Conservation (phyloP, 352 stramenopile genomes). For the Pythium scleroteichum region DNA sequence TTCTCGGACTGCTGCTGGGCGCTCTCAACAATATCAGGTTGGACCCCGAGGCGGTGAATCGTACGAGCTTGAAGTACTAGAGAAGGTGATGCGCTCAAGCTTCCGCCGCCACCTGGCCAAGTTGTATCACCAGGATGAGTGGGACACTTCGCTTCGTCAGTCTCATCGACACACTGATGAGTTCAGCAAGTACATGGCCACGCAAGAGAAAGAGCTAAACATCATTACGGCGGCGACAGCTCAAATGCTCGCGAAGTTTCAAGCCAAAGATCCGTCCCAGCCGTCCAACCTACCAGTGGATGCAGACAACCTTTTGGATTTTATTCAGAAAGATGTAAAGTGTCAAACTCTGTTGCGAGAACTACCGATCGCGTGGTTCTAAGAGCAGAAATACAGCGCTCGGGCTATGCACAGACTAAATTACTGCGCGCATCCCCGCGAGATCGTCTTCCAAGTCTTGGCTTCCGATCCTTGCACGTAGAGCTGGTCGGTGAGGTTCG, state of each 20-base stretch:
- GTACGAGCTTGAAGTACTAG: constrained; percentile 33
- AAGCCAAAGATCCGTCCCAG: constrained; percentile 34
- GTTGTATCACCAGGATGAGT: constrained; percentile 54
- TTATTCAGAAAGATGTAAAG: constrained; percentile 21
- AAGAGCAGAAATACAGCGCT: constrained; percentile 5
- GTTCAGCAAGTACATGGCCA: constrained; percentile 67
- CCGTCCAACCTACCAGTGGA: constrained; percentile 36
- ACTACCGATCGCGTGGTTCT: constrained; percentile 56
- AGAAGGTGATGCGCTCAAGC: constrained; percentile 54
- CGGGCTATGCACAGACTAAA: neutral
- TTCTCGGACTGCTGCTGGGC: neutral
- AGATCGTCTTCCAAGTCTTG: constrained; percentile 58
- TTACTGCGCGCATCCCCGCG: constrained; percentile 60
- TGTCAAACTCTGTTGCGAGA: constrained; percentile 28
- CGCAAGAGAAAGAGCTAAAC: constrained; percentile 48
- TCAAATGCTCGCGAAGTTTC: constrained; percentile 68
- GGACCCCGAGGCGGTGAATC: neutral
- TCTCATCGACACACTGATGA: constrained; percentile 52
- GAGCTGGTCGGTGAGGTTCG: constrained; percentile 67
- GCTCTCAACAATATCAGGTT: neutral
- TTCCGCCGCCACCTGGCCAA: constrained; percentile 72
- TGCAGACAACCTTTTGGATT: constrained; percentile 30
- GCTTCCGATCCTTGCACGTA: constrained; percentile 48
- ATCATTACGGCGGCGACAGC: constrained; percentile 51
- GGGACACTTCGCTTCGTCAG: constrained; percentile 53